These are phyloP conservation scores for Paxillus rubicundulus DNA, from an alignment of 768 basidiomycete species.

Conservation along the genomic window DNA sequence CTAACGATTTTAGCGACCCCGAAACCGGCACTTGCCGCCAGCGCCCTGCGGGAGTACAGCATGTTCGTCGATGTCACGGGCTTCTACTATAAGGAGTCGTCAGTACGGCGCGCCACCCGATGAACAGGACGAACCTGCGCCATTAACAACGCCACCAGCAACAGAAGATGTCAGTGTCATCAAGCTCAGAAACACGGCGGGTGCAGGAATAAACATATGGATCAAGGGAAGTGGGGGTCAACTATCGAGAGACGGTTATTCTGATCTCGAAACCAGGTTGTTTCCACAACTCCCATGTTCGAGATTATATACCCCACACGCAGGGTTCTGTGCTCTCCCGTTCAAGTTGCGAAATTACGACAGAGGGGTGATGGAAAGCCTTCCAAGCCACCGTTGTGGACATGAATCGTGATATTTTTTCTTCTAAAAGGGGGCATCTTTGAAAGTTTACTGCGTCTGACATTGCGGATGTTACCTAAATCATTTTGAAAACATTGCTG, in stretches of 20 bases:
- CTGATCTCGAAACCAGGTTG: no score
- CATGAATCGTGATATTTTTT: neutral
- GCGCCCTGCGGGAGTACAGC: neutral
- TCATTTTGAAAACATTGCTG: no score
- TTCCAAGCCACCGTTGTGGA: no score
- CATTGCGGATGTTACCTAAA: no score
- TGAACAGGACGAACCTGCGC: conserved; percentile 6
- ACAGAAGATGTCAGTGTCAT: conserved; percentile 9
- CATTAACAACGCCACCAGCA: conserved; percentile 1
- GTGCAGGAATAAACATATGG: conserved; percentile 12
- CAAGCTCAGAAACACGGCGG: conserved; percentile 11
- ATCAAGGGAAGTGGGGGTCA: no score
- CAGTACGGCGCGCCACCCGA: neutral
- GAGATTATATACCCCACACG: conserved; percentile 11
- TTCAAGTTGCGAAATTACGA: neutral
- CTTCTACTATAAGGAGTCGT: neutral
- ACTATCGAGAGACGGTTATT: no score
- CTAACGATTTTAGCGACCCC: no score
- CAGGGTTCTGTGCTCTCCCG: neutral
- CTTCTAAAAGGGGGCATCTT: conserved; percentile 4
- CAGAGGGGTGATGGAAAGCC: neutral
- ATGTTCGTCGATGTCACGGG: neutral
- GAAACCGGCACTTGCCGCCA: conserved; percentile 1
- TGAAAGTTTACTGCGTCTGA: neutral
- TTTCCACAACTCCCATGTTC: neutral